A percentile compares a stretch with the other conserved stretches of the same genome.
These are phyloP conservation scores for Penicillium steckii DNA, from an alignment of 495 filamentous ascomycete genomes.

Conservation along the genomic window DNA sequence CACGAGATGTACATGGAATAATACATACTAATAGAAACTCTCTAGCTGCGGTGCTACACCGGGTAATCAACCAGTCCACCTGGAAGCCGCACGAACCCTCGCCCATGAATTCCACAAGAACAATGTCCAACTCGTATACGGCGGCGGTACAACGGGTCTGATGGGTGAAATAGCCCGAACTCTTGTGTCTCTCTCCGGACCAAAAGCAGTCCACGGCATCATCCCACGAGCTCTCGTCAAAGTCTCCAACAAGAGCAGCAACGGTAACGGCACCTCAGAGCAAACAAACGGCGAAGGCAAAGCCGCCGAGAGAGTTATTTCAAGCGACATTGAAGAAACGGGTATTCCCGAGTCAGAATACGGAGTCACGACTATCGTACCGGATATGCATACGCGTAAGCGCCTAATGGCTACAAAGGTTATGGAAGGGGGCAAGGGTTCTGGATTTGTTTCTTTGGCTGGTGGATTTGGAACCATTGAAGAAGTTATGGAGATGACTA, in stretches of 20 bases:
- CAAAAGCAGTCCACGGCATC: constrained; percentile 83
- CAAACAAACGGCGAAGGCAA: constrained; percentile 30
- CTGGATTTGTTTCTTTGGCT: constrained; percentile 84
- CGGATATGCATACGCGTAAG: constrained; percentile 95
- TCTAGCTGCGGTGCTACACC: constrained; percentile 70
- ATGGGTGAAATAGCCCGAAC: constrained; percentile 93
- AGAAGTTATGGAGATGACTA: constrained; percentile 93
- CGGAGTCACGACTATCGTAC: constrained; percentile 81
- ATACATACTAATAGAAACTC: constrained; percentile 7
- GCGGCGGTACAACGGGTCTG: constrained; percentile 88
- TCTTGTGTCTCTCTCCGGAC: constrained; percentile 81
- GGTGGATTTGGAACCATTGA: constrained; percentile 96
- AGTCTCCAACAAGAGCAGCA: constrained; percentile 61
- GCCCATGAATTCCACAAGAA: constrained; percentile 70
- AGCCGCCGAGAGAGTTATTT: constrained; percentile 34
- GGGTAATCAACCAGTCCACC: constrained; percentile 66
- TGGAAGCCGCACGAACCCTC: constrained; percentile 75
- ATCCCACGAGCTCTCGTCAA: constrained; percentile 84
- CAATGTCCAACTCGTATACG: constrained; percentile 83
- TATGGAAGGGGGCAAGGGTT: constrained; percentile 72
- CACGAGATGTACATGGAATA: background rate
- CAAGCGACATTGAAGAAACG: constrained; percentile 27
- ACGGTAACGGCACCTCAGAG: background rate
- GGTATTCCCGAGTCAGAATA: constrained; percentile 68
- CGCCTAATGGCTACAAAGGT: constrained; percentile 87